Percentiles rank a stretch among this genome's conserved stretches.
Evolutionary conservation across 805 yeast genomes (phyloP).

Genomic region (Saturnispora bothae): DNA sequence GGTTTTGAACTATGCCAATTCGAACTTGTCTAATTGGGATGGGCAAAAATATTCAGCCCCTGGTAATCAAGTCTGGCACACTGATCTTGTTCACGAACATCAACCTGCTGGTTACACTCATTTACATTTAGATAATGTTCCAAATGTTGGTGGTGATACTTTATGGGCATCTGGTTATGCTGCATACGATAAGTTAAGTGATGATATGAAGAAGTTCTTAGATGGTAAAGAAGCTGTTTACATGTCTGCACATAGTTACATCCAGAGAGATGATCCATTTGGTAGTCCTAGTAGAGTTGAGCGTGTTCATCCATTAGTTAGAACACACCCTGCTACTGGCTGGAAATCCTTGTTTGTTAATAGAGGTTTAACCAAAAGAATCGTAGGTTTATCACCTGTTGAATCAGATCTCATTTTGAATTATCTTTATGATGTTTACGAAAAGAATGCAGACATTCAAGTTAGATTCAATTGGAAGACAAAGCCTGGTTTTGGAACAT

Average conservation of each 20-base stretch:
- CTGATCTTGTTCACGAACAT: slow-evolving; percentile 40
- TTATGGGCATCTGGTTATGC: slow-evolving; percentile 47
- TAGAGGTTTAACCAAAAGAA: slow-evolving; percentile 39
- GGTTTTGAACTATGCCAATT: slow-evolving; percentile 14
- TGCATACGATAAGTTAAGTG: slow-evolving; percentile 45
- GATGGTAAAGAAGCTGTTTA: slow-evolving; percentile 42
- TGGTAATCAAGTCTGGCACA: slow-evolving; percentile 34
- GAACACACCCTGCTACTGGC: slow-evolving; percentile 59
- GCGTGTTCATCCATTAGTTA: slow-evolving; percentile 48
- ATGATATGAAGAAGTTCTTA: slow-evolving; percentile 38
- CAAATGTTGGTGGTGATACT: slow-evolving; percentile 46
- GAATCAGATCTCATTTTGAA: slow-evolving; percentile 40
- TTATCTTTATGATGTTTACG: slow-evolving; percentile 36
- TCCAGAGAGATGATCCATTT: slow-evolving; percentile 34
- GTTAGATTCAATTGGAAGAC: slow-evolving; percentile 41
- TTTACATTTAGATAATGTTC: slow-evolving; percentile 42
- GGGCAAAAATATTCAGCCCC: slow-evolving; percentile 5
- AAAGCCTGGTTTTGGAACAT: slow-evolving; percentile 30
- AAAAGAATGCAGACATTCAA: slow-evolving; percentile 45
- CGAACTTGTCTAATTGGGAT: slow-evolving; percentile 16
- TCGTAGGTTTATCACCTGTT: slow-evolving; percentile 40
- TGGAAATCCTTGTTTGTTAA: slow-evolving; percentile 48
- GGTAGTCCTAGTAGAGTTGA: slow-evolving; percentile 36
- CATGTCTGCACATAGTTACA: slow-evolving; percentile 30
- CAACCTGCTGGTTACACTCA: slow-evolving; percentile 49